phyloP scores from a whole-genome alignment of 257 asterid genomes.

The Phtheirospermum japonicum region DNA sequence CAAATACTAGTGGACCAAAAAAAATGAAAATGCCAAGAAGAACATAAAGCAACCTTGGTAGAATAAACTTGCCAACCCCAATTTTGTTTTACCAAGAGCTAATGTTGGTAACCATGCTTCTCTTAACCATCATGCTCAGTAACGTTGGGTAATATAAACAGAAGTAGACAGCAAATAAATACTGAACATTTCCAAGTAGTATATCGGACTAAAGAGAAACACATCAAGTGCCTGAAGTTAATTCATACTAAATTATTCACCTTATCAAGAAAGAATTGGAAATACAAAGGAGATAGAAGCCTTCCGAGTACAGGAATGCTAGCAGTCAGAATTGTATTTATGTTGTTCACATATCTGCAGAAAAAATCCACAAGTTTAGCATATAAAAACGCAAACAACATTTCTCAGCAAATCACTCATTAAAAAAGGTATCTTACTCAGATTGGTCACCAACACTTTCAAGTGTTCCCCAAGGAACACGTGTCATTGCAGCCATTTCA shows the following conservation, averaged over 20 bases:
- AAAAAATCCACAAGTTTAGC: slow-evolving; percentile 33
- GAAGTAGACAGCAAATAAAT: no score
- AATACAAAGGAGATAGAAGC: slow-evolving; percentile 89
- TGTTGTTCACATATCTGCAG: slow-evolving; percentile 91
- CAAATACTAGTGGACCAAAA: no score
- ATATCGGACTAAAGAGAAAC: no score
- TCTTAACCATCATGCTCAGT: no score
- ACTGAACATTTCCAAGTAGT: no score
- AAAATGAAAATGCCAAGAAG: no score
- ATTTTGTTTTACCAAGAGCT: no score
- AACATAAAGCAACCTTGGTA: no score
- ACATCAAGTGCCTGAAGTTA: slow-evolving; percentile 10
- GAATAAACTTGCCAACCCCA: no score
- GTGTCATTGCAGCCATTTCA: slow-evolving; percentile 98
- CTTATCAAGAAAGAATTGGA: slow-evolving; percentile 95
- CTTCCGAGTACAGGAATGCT: slow-evolving; percentile 96
- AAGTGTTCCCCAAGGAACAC: slow-evolving; percentile 95
- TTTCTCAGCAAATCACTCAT: slow-evolving; percentile 24
- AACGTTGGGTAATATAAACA: no score
- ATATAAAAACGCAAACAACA: slow-evolving; percentile 18
- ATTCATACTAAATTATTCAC: slow-evolving; percentile 30
- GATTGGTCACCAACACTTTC: slow-evolving; percentile 99
- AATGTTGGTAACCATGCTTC: no score
- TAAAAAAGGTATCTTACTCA: slow-evolving; percentile 53
- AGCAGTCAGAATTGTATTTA: slow-evolving; percentile 70